A percentile compares a stretch with the other conserved stretches of the same genome.
These are phyloP conservation scores for Sarcomyxa edulis DNA, from an alignment of 768 basidiomycete genomes.

Conservation along the genomic window DNA sequence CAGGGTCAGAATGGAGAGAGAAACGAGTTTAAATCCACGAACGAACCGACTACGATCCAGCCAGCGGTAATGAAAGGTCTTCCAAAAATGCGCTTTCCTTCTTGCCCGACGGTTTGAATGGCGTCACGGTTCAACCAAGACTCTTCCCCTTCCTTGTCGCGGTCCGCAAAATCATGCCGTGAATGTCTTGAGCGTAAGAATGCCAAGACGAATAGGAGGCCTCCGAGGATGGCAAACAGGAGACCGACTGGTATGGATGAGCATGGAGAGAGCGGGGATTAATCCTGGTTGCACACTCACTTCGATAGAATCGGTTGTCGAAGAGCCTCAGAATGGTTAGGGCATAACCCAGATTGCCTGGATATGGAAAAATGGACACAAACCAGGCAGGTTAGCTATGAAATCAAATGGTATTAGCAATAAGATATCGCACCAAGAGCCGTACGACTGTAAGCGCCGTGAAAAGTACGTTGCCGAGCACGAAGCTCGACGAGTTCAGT, in stretches of 20 bases:
- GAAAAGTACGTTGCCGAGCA: conserved; percentile 77
- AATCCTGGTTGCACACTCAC: conserved; percentile 35
- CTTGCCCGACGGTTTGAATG: conserved; percentile 55
- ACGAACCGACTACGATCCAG: conserved; percentile 62
- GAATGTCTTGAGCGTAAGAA: conserved; percentile 62
- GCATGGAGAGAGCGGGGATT: background rate
- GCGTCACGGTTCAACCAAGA: conserved; percentile 32
- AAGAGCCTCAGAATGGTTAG: conserved; percentile 77
- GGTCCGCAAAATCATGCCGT: conserved; percentile 74
- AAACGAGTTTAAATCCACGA: too few species aligned
- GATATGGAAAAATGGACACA: too few species aligned
- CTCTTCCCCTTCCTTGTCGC: conserved; percentile 27
- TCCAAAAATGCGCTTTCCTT: conserved; percentile 60
- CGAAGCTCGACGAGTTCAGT: conserved; percentile 69
- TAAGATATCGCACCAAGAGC: too few species aligned
- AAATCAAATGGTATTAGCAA: too few species aligned
- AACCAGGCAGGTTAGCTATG: too few species aligned
- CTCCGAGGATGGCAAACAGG: conserved; percentile 58
- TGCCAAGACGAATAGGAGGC: conserved; percentile 51
- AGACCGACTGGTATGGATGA: conserved; percentile 39
- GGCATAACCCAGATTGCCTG: conserved; percentile 68
- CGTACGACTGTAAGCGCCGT: conserved; percentile 76
- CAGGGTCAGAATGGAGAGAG: too few species aligned
- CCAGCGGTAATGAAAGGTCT: conserved; percentile 79
- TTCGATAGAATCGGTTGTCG: conserved; percentile 64